phyloP scores from a whole-genome alignment of 495 filamentous ascomycete species.

The Penicillium fimorum region DNA sequence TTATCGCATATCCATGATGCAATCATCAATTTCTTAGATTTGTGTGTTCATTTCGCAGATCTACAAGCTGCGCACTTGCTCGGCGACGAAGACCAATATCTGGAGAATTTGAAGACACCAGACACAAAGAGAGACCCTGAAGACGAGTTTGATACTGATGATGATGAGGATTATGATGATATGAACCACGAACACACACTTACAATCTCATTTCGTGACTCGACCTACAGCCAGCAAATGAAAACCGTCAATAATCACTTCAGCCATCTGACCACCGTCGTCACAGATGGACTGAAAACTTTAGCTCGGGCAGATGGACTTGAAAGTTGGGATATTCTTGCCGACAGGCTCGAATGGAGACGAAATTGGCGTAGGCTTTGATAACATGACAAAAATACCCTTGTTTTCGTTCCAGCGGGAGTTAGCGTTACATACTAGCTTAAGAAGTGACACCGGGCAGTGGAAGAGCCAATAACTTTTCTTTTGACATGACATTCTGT shows the following conservation, averaged over 20 bases:
- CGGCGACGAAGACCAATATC: conserved; percentile 12
- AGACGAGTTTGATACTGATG: conserved; percentile 22
- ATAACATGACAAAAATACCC: conserved; percentile 5
- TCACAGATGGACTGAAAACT: conserved; percentile 45
- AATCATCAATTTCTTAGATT: conserved; percentile 62
- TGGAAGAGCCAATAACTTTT: background rate
- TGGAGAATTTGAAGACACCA: background rate
- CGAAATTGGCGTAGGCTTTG: conserved; percentile 12
- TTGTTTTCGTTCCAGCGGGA: conserved; percentile 1
- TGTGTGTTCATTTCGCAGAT: conserved; percentile 53
- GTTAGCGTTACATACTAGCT: background rate
- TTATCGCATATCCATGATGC: conserved; percentile 63
- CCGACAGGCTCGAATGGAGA: conserved; percentile 42
- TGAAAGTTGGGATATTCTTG: conserved; percentile 52
- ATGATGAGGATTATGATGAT: conserved; percentile 24
- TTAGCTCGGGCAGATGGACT: conserved; percentile 46
- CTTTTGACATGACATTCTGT: background rate
- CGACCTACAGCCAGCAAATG: conserved; percentile 31
- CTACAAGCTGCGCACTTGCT: conserved; percentile 33
- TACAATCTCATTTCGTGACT: conserved; percentile 31
- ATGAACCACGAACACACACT: conserved; percentile 27
- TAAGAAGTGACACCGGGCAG: background rate
- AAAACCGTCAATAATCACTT: conserved; percentile 38
- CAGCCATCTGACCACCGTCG: conserved; percentile 39
- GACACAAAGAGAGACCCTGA: conserved; percentile 2